These are phyloP conservation scores for Capsicum baccatum DNA, from an alignment of 257 asterid species.

Conservation along the genomic window DNA sequence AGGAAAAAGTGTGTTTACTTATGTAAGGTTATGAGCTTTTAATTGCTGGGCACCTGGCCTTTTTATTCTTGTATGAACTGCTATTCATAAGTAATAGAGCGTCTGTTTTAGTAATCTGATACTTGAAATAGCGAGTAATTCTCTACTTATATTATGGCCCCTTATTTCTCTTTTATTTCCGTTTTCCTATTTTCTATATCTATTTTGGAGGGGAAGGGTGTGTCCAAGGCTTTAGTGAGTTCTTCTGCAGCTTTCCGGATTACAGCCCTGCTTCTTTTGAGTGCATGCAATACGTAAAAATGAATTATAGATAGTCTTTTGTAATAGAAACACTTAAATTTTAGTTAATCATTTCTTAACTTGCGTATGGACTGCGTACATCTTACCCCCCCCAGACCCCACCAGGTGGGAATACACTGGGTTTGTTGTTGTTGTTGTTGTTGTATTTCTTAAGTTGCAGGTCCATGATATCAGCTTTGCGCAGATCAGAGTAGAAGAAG, in stretches of 20 bases:
- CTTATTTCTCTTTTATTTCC: slow-evolving; percentile 3
- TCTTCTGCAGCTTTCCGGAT: not conserved
- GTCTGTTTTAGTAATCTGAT: not conserved
- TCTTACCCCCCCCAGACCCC: too few species aligned
- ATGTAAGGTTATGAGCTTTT: slow-evolving; percentile 6
- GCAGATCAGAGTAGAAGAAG: slow-evolving; percentile 17
- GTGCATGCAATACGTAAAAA: slow-evolving; percentile 24
- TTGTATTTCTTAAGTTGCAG: slow-evolving; percentile 11
- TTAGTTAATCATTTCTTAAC: not conserved
- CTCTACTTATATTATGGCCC: not conserved
- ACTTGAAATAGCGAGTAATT: not conserved
- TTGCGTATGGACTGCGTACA: too few species aligned
- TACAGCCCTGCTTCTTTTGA: slow-evolving; percentile 3
- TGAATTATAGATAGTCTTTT: not conserved
- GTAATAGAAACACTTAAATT: not conserved
- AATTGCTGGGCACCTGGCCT: not conserved
- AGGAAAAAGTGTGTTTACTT: slow-evolving; percentile 2
- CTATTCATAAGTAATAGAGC: not conserved
- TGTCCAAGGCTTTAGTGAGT: slow-evolving; percentile 5
- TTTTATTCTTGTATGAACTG: not conserved
- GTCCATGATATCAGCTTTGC: slow-evolving; percentile 23
- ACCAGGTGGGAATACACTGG: too few species aligned
- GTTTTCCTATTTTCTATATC: not conserved
- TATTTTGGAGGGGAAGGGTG: slow-evolving; percentile 2
- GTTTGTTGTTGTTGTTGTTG: too few species aligned